Conservation (phyloP, 1,139 yeast genomes). For the Suhomyces taliae region DNA sequence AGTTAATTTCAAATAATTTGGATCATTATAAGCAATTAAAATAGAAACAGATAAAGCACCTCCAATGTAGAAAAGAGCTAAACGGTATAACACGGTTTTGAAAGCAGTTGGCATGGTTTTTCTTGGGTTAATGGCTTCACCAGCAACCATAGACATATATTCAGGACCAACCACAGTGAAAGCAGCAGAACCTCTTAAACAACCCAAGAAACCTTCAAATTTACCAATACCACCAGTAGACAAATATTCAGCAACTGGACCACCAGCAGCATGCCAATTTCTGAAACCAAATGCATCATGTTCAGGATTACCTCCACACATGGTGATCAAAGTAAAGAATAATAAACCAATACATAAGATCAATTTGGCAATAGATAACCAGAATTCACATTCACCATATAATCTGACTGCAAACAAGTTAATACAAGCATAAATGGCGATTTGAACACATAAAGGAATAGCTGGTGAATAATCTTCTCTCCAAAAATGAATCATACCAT, state of each 20-base stretch:
- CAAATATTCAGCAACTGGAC: constrained; percentile 54
- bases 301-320: constrained; percentile 82
- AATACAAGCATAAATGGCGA: constrained; percentile 59
- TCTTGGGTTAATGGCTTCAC: constrained; percentile 78
- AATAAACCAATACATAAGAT: constrained; percentile 70
- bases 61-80: constrained; percentile 65
- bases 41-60: constrained; percentile 44
- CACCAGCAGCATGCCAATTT: constrained; percentile 53
- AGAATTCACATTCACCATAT: constrained; percentile 80
- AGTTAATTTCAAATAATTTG: constrained; percentile 27
- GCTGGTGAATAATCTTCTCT: constrained; percentile 70
- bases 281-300: constrained; percentile 68
- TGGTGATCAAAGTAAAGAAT: constrained; percentile 69
- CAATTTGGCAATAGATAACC: constrained; percentile 76
- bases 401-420: constrained; percentile 70
- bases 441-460: constrained; percentile 62
- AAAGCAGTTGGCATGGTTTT: constrained; percentile 76
- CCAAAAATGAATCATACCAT: constrained; percentile 79
- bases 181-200: constrained; percentile 54
- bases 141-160: constrained; percentile 80
- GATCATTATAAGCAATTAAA: constrained; percentile 44
- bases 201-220: constrained; percentile 69
- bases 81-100: constrained; percentile 71
- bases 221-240: constrained; percentile 61
- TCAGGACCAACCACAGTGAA: constrained; percentile 86